A percentile compares a stretch with the other conserved stretches of the same genome.
phyloP scores from a whole-genome alignment of 768 basidiomycete genomes.

The Boletus tylopilopsis region DNA sequence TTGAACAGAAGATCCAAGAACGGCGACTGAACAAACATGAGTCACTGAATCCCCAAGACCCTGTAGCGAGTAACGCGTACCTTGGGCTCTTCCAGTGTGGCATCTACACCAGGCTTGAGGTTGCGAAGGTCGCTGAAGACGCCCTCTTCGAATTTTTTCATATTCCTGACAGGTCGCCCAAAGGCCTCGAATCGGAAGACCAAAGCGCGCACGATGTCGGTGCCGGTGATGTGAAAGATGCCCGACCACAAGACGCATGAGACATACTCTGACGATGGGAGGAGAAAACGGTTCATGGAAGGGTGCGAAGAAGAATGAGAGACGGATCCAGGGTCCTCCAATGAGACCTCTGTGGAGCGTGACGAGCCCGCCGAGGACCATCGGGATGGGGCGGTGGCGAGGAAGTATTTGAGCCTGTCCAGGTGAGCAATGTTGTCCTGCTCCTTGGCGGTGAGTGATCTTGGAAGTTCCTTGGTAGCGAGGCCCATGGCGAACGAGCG shows the following conservation, averaged over 20 bases:
- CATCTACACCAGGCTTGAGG: constrained; percentile 89
- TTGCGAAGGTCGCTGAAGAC: constrained; percentile 92
- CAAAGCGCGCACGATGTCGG: constrained; percentile 92
- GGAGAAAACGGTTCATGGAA: constrained; percentile 78
- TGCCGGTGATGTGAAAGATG: constrained; percentile 91
- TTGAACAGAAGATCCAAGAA: constrained; percentile 95
- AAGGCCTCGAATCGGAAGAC: constrained; percentile 95
- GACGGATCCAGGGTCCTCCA: constrained; percentile 22
- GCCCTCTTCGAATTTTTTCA: constrained; percentile 98
- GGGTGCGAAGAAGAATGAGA: constrained; percentile 61
- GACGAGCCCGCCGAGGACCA: constrained; percentile 49
- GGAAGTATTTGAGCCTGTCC: constrained; percentile 84
- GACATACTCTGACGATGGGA: constrained; percentile 85
- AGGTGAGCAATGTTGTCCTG: constrained; percentile 70
- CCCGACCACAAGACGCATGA: constrained; percentile 92
- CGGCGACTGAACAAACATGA: constrained; percentile 55
- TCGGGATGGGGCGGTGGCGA: constrained; percentile 76
- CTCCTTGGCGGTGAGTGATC: constrained; percentile 62
- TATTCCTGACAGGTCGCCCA: constrained; percentile 83
- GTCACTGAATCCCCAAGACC: background rate
- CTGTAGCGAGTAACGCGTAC: no score
- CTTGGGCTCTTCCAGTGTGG: constrained; percentile 95
- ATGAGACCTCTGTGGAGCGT: constrained; percentile 15
- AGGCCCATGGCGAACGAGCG: constrained; percentile 26
- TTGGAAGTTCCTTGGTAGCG: constrained; percentile 24